Conservation (phyloP, 2,329 filamentous ascomycete species). For the Didymella lethalis region DNA sequence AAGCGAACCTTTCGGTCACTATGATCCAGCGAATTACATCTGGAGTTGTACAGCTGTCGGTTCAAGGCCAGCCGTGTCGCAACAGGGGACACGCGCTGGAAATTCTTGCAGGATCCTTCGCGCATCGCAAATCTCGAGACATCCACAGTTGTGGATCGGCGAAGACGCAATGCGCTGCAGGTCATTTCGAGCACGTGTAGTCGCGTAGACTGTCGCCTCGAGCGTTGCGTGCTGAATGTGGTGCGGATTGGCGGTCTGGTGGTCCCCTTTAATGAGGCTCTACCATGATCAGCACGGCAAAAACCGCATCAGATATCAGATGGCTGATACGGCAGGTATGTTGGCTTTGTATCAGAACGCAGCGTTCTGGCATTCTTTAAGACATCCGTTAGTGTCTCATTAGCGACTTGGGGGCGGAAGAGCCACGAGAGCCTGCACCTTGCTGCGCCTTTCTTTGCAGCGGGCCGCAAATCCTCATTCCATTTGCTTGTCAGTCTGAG, state of each 20-base stretch:
- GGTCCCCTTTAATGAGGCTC: slow-evolving; percentile 1
- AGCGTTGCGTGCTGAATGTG: slow-evolving; percentile 4
- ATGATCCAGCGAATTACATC: slow-evolving; percentile 3
- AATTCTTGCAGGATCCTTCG: slow-evolving; percentile 13
- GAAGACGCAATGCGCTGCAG: slow-evolving; percentile 1
- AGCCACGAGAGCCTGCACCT: slow-evolving; percentile 3
- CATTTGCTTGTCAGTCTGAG: not conserved
- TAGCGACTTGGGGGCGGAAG: slow-evolving; percentile 5
- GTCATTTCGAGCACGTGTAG: slow-evolving; percentile 1
- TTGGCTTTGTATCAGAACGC: not conserved
- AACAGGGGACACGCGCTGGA: not conserved
- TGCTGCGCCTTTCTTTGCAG: slow-evolving; percentile 1
- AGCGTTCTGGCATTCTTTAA: not conserved
- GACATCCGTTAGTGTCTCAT: not conserved
- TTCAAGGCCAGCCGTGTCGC: slow-evolving; percentile 4
- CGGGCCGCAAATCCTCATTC: not conserved
- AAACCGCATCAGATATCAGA: not conserved
- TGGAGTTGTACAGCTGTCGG: not conserved
- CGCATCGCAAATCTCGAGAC: slow-evolving; percentile 8
- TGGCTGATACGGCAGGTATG: not conserved
- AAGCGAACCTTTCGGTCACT: not conserved
- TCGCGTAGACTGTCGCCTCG: not conserved
- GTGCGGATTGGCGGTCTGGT: slow-evolving; percentile 8
- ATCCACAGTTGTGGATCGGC: not conserved
- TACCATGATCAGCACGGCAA: slow-evolving; percentile 15